Base-by-base conservation (phyloP, 1,284 basidiomycete genomes). In the Ustilago trichophora region DNA sequence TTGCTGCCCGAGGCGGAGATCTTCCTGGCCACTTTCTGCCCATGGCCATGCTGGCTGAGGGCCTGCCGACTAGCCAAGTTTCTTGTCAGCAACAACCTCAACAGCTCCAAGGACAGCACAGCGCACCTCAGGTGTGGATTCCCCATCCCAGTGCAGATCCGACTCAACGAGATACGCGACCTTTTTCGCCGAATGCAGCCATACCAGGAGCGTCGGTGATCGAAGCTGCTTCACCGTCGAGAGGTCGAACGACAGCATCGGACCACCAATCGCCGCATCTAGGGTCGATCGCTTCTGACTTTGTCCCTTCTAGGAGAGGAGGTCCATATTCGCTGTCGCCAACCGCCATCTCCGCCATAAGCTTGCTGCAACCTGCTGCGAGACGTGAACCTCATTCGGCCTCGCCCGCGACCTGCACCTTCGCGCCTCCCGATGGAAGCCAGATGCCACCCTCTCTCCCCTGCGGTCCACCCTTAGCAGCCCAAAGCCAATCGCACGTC, bases 401-500 rank as follows among this genome's bases (percentile, higher is more conserved):
- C 13, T n/a, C 27, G 21, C 34, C 44, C n/a, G n/a, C n/a, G n/a
- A n/a, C n/a, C n/a, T n/a, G n/a, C n/a, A n/a, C n/a, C n/a, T 37
- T 43, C 16, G 45, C 40, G 10, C 45, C 48, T 15, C 53, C 53
- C n/a, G 53, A 48, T 15, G 26, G 26, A 9, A 18, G 27, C 31
- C 26, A 42, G 25, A 16, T 42, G 25, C 45, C 33, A 2, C 12
- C 34, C 12, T 19, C 33, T 6, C 27, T 42, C 24, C 47, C 47
- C 7, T 12, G 42, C 11, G 46, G 34, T 16, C 27, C 45, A 6
- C 40, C 53, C n/a, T 22, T 55, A 2, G 27, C 29, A 21, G 26
- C 29, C 11, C 33, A 25, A 8, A 32, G 26, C 15, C 32, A n/a
- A 12, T 21, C 45, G 3, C 11, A 16, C 22, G 13, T 21, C 16